These are phyloP conservation scores for Dendrobium officinale DNA, from an alignment of 106 monocot species.

Conservation along the genomic window DNA sequence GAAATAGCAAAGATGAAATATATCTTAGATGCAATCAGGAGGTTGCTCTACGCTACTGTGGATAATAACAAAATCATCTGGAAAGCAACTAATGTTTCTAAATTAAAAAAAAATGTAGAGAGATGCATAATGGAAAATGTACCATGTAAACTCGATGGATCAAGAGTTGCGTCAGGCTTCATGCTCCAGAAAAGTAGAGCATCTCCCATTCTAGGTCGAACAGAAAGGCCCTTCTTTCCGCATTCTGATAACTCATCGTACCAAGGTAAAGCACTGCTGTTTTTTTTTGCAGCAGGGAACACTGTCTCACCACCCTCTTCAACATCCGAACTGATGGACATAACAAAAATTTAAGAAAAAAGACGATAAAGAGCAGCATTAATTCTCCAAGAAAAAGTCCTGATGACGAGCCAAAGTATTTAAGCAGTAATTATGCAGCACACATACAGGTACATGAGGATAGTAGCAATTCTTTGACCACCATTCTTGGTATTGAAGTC, in stretches of 20 bases:
- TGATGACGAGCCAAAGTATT: not conserved
- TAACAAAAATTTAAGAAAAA: not conserved
- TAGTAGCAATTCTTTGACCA: slow-evolving; percentile 62
- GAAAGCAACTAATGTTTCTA: not conserved
- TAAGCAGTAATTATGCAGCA: not conserved
- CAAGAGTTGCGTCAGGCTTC: slow-evolving; percentile 51
- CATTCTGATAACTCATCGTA: slow-evolving; percentile 51
- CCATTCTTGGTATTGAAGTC: slow-evolving; percentile 62
- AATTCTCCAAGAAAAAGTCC: not conserved
- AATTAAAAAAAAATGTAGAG: not conserved
- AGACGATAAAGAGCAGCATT: not conserved
- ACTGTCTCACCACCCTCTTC: slow-evolving; percentile 78
- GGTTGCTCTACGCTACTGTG: no score
- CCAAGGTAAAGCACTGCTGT: slow-evolving; percentile 59
- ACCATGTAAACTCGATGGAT: slow-evolving; percentile 59
- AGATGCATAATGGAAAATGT: not conserved
- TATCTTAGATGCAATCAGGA: no score
- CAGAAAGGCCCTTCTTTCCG: slow-evolving; percentile 45
- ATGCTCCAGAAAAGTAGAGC: slow-evolving; percentile 69
- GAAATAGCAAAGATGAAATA: not conserved
- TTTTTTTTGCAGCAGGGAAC: slow-evolving; percentile 41
- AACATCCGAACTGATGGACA: slow-evolving; percentile 51
- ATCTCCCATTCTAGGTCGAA: slow-evolving; percentile 57
- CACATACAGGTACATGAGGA: slow-evolving; percentile 73
- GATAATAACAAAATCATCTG: not conserved